Percentiles rank a stretch among this genome's conserved stretches.
These are phyloP conservation scores for Phytophthora sp. DNA, from an alignment of 352 stramenopile species.

Conservation along the genomic window DNA sequence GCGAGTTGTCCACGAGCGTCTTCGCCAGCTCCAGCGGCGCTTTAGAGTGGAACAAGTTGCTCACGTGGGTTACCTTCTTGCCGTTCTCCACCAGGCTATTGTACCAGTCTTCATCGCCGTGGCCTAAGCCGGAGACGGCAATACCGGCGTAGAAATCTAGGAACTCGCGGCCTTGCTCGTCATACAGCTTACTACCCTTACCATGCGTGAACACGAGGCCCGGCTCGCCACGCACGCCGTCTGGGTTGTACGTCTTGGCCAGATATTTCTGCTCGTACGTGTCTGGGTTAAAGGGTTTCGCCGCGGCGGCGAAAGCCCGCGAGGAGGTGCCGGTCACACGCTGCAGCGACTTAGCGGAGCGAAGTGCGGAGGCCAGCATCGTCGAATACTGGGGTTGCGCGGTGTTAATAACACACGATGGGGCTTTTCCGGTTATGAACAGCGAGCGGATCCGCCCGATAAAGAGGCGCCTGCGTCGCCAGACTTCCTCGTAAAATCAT, in stretches of 20 bases:
- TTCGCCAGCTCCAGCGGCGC: constrained; percentile 93
- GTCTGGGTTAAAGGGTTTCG: constrained; percentile 55
- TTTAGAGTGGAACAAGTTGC: constrained; percentile 98
- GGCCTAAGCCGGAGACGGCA: constrained; percentile 85
- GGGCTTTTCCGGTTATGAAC: constrained; percentile 30
- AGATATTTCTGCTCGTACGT: constrained; percentile 85
- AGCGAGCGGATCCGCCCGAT: constrained; percentile 6
- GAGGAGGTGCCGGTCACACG: constrained; percentile 14
- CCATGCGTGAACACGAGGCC: constrained; percentile 86
- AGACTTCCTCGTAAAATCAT: constrained; percentile 17
- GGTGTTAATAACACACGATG: background rate
- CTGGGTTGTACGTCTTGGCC: constrained; percentile 80
- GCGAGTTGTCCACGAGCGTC: constrained; percentile 95
- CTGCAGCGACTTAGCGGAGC: constrained; percentile 26
- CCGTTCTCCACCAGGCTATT: constrained; percentile 63
- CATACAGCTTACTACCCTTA: constrained; percentile 92
- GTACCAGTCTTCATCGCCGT: constrained; percentile 91
- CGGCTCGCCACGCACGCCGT: constrained; percentile 72
- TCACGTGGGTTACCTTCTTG: constrained; percentile 94
- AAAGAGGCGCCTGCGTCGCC: background rate
- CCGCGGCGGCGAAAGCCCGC: constrained; percentile 37
- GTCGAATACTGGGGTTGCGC: constrained; percentile 10
- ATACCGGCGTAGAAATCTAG: constrained; percentile 97
- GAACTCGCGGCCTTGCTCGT: constrained; percentile 80
- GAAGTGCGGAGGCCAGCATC: constrained; percentile 29